Conservation (phyloP, 345 rosid species). For the Aquilaria sinensis region DNA sequence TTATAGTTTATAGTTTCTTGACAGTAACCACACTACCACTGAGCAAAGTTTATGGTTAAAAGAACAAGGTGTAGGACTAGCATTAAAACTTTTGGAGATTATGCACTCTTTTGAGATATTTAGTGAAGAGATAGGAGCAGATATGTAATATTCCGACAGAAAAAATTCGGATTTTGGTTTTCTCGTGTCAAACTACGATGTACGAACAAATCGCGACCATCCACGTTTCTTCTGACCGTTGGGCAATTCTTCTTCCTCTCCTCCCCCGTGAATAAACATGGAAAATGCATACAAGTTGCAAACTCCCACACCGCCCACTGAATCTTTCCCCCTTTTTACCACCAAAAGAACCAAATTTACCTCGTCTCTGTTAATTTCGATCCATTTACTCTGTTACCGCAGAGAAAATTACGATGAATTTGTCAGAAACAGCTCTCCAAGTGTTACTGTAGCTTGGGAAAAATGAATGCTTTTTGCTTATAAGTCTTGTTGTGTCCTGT, state of each 20-base stretch:
- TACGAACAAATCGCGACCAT: no score
- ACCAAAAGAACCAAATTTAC: not conserved
- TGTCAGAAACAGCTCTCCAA: not conserved
- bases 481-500: not conserved
- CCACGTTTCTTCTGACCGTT: conserved; percentile 16
- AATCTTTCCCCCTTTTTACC: not conserved
- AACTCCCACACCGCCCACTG: conserved; percentile 9
- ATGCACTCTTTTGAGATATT: no score
- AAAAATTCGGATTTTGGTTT: no score
- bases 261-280: not conserved
- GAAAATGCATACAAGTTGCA: not conserved
- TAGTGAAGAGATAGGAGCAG: no score
- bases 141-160: no score
- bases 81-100: no score
- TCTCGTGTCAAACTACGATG: no score
- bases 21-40: no score
- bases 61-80: no score
- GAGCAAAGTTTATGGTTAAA: no score
- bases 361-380: not conserved
- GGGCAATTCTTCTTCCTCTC: not conserved
- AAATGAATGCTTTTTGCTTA: not conserved
- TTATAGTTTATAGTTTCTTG: no score
- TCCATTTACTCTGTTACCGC: not conserved
- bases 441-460: not conserved
- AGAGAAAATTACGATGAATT: conserved; percentile 2